Base-by-base conservation (phyloP, 2,329 filamentous ascomycete species). In the Fusarium sp. region DNA sequence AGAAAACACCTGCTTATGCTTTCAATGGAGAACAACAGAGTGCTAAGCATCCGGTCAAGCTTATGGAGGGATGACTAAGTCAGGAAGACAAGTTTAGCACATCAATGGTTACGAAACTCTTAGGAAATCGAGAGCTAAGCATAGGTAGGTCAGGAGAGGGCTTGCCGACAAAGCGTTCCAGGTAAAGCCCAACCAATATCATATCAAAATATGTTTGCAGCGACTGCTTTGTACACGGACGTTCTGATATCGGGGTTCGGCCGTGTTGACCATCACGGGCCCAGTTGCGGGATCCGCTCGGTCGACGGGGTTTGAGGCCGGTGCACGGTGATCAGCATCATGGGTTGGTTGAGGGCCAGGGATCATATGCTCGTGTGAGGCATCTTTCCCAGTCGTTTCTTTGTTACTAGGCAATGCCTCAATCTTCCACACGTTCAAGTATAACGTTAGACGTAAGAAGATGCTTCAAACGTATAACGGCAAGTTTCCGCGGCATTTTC, bases 301-400 rank as follows among this genome's bases (percentile, higher is more conserved):
- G 71, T 68, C 67, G 68, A 73, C 68, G 68, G 64, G 68, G 56
- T 58, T 55, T 40, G 62, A 71, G 50, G 51, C 55, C 51, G 58
- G 64, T 67, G 62, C 60, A 48, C 41, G 35, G 54, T 40, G 48
- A 44, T 40, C 39, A 50, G 23, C 44, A 56, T 47, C 45, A 51
- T 10, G 50, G 62, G 56, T 30, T 30, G 27, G 10, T 30, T 58
- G 33, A 44, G 33, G 41, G 25, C 46, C 56, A 62, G 48, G 37
- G 48, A 49, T n/a, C 17, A n/a, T 11, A 33, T 45, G 37, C 25
- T 53, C 25, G 33, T 43, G 11, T 30, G 40, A 45, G 49, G 37
- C n/a, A 17, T 25, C 25, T 33, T 13, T 39, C 14, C 10, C 22
- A 23, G 30, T 32, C 9, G 25, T 25, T 25, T 25, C 25, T 25